Evolutionary conservation across 1,284 basidiomycete species (phyloP).

Genomic region (Chalciporus sp.): DNA sequence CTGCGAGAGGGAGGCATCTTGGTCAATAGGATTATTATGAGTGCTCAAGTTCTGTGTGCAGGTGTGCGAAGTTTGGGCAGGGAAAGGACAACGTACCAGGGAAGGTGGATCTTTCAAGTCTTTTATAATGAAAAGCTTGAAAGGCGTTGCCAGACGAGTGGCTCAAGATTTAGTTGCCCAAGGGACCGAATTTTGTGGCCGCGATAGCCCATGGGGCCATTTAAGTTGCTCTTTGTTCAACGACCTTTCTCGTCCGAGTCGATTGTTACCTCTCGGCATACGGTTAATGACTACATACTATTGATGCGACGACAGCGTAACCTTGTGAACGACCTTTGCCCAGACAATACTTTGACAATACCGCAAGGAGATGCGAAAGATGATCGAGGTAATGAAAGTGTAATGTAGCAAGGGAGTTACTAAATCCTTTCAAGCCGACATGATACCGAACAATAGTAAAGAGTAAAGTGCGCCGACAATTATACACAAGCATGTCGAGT

Average conservation of each 20-base stretch:
- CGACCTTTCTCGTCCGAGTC: neutral
- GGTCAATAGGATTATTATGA: neutral
- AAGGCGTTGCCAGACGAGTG: neutral
- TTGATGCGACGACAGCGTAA: neutral
- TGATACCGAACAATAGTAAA: neutral
- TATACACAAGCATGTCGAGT: neutral
- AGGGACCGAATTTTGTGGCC: no score
- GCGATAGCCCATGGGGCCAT: neutral
- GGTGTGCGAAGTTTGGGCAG: neutral
- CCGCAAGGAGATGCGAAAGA: neutral
- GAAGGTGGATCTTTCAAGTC: neutral
- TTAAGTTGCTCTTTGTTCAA: conserved; percentile 7
- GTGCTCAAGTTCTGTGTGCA: neutral
- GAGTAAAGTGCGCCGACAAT: neutral
- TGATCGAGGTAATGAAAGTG: neutral
- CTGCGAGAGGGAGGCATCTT: conserved; percentile 25
- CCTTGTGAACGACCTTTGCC: neutral
- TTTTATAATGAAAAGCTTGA: conserved; percentile 20
- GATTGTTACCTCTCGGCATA: neutral
- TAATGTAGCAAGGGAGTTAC: neutral
- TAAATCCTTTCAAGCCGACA: neutral
- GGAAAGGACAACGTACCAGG: neutral
- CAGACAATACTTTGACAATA: neutral
- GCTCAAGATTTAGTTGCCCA: neutral
- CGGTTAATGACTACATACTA: neutral